phyloP scores from a whole-genome alignment of 306 rosid species.

The Medicago truncatula region MtrunA17r5.0-ANR NC_053049.1:16842501-16843000 shows the following conservation, averaged over 20 bases:
- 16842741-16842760: constrained; percentile 84
- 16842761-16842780: constrained; percentile 86
- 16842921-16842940: not conserved
- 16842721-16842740: constrained; percentile 98
- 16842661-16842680: constrained; percentile 91
- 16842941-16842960: constrained; percentile 10
- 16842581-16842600: constrained; percentile 6
- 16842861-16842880: constrained; percentile 36
- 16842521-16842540: constrained; percentile 2
- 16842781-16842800: constrained; percentile 81
- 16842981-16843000: not conserved
- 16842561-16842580: constrained; percentile 8
- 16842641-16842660: constrained; percentile 92
- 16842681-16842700: constrained; percentile 87
- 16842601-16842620: constrained; percentile 18
- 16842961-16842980: not conserved
- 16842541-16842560: constrained; percentile 31
- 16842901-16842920: not conserved
- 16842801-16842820: constrained; percentile 91
- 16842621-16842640: constrained; percentile 31
- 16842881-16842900: constrained; percentile 18
- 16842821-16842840: constrained; percentile 45
- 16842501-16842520: not conserved
- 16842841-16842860: constrained; percentile 6
- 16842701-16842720: constrained; percentile 98